Conservation (phyloP, 345 rosid genomes). For the Lepidium sativum region DNA sequence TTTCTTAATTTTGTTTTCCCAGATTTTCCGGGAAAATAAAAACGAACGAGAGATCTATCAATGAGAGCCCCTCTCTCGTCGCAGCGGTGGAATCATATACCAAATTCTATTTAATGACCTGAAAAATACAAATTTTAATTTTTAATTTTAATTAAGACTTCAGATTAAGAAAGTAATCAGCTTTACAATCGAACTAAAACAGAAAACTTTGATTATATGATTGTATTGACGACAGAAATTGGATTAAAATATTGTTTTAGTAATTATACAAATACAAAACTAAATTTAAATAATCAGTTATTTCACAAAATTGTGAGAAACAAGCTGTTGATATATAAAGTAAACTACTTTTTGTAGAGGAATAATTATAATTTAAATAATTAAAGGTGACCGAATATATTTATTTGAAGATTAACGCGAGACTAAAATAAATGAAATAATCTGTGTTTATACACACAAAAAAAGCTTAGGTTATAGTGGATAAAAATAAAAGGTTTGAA, state of each 20-base stretch:
- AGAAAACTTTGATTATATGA: background rate
- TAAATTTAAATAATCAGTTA: background rate
- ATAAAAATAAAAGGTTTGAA: background rate
- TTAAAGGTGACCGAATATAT: background rate
- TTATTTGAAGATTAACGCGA: background rate
- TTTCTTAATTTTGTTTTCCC: background rate
- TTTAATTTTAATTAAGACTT: too few relatives aligned
- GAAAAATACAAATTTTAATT: too few relatives aligned
- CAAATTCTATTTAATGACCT: slow-evolving; percentile 5
- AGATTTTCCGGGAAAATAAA: slow-evolving; percentile 23
- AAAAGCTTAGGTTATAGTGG: background rate
- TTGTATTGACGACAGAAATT: background rate
- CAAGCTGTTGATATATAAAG: background rate
- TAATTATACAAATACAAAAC: background rate
- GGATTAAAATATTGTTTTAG: background rate
- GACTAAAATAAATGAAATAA: background rate
- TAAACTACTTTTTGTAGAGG: background rate
- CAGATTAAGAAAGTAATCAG: background rate
- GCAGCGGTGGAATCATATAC: slow-evolving; percentile 19
- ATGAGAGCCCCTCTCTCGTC: slow-evolving; percentile 14
- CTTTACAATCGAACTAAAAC: background rate
- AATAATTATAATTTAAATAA: background rate
- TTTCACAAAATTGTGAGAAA: background rate
- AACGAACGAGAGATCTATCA: slow-evolving; percentile 23
- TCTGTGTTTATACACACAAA: background rate